Percentiles rank a stretch among this genome's conserved stretches.
Conservation (phyloP, 345 rosid species). For the Eucalyptus virginea region DNA sequence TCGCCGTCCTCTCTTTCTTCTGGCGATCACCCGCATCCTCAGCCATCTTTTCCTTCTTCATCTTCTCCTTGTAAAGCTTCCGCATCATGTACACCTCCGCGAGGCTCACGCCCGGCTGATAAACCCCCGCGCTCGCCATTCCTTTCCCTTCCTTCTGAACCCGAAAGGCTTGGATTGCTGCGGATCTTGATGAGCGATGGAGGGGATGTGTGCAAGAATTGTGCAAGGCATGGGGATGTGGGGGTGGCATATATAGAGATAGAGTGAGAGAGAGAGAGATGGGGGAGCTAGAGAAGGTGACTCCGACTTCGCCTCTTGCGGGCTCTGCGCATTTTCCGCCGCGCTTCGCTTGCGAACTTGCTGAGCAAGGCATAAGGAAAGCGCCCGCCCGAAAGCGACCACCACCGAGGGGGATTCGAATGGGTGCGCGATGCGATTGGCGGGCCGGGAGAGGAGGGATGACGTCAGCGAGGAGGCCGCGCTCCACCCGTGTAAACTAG, state of each 20-base stretch:
- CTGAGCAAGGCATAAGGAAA: neutral
- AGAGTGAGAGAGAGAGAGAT: neutral
- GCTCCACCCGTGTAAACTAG: neutral
- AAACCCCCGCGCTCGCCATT: neutral
- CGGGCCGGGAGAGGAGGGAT: neutral
- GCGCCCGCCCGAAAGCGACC: neutral
- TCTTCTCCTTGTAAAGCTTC: neutral
- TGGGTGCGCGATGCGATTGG: neutral
- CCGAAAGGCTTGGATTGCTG: neutral
- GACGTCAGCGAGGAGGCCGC: neutral
- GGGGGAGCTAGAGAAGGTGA: neutral
- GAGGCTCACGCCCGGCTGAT: neutral
- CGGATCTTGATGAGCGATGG: neutral
- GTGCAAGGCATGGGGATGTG: neutral
- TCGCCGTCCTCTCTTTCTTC: neutral
- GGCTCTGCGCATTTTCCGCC: neutral
- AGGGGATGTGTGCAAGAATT: neutral
- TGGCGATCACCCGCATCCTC: neutral
- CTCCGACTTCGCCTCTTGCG: neutral
- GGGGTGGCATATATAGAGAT: neutral
- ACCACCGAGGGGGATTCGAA: neutral
- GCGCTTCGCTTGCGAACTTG: neutral
- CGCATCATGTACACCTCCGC: neutral
- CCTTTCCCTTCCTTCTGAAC: neutral
- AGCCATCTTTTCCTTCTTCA: neutral